Conservation (phyloP, 306 rosid genomes). For the Hippophae tibetana region DNA sequence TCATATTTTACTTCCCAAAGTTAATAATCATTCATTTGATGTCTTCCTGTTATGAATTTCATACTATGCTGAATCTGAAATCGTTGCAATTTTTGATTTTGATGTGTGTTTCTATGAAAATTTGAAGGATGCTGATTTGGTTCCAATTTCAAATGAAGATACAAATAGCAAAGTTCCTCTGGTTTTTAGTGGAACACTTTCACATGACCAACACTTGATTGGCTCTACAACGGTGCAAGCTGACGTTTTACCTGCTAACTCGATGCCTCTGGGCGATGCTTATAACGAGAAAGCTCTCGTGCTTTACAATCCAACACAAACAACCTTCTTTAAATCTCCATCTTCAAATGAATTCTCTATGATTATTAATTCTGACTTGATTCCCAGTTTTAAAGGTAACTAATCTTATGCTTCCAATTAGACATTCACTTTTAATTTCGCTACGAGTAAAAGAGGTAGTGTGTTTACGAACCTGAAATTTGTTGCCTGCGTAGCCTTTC, state of each 20-base stretch:
- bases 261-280: background rate
- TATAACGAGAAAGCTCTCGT: slow-evolving; percentile 33
- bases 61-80: too few relatives aligned
- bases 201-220: background rate
- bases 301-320: slow-evolving; percentile 17
- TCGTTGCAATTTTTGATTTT: too few relatives aligned
- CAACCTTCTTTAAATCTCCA: slow-evolving; percentile 18
- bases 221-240: background rate
- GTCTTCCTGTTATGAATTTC: background rate
- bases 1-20: background rate
- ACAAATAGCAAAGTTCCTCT: background rate
- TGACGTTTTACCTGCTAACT: background rate
- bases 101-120: background rate
- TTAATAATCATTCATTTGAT: background rate
- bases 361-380: slow-evolving; percentile 26
- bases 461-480: too few relatives aligned
- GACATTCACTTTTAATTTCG: too few relatives aligned
- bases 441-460: too few relatives aligned
- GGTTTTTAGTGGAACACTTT: background rate
- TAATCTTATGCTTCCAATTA: too few relatives aligned
- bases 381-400: slow-evolving; percentile 38
- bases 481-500: too few relatives aligned
- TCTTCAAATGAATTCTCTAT: slow-evolving; percentile 23
- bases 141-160: slow-evolving; percentile 2
- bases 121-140: slow-evolving; percentile 8